phyloP scores from a whole-genome alignment of 257 asterid genomes.

The Coffea eugenioides region DNA sequence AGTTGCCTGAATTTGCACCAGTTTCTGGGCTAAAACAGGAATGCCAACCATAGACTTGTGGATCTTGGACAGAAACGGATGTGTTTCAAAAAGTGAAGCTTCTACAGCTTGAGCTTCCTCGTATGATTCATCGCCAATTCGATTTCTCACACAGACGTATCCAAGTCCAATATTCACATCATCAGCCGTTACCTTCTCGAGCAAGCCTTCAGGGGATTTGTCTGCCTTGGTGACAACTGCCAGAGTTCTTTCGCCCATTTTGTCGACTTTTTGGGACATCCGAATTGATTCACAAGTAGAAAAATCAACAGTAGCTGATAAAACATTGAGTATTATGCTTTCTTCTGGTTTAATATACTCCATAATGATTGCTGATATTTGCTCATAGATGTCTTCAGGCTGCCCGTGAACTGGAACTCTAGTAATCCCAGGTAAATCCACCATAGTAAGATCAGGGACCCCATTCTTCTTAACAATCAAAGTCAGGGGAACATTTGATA shows the following conservation, averaged over 20 bases:
- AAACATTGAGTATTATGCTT: constrained; percentile 18
- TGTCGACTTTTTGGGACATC: no score
- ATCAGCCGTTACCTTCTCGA: constrained; percentile 17
- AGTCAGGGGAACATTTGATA: constrained; percentile 14
- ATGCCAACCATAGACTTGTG: constrained; percentile 17
- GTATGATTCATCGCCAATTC: constrained; percentile 15
- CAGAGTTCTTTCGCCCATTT: constrained; percentile 15
- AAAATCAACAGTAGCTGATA: constrained; percentile 19
- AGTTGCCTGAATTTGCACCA: constrained; percentile 17
- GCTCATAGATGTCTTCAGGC: constrained; percentile 24
- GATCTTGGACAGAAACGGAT: constrained; percentile 1
- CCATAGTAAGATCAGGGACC: constrained; percentile 18
- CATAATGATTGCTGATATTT: constrained; percentile 13
- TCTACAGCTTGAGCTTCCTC: constrained; percentile 14
- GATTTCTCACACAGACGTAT: constrained; percentile 20
- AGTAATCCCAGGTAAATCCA: constrained; percentile 23
- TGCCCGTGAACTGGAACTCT: constrained; percentile 24
- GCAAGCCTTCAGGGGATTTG: constrained; percentile 15
- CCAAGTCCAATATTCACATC: constrained; percentile 16
- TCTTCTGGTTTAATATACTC: constrained; percentile 18
- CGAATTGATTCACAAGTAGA: constrained; percentile 3
- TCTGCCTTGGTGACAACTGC: constrained; percentile 21
- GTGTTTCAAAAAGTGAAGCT: not conserved
- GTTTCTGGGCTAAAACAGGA: constrained; percentile 12
- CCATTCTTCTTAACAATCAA: constrained; percentile 11